Conservation (phyloP, 2,329 filamentous ascomycete genomes). For the Talaromyces sp. region DNA sequence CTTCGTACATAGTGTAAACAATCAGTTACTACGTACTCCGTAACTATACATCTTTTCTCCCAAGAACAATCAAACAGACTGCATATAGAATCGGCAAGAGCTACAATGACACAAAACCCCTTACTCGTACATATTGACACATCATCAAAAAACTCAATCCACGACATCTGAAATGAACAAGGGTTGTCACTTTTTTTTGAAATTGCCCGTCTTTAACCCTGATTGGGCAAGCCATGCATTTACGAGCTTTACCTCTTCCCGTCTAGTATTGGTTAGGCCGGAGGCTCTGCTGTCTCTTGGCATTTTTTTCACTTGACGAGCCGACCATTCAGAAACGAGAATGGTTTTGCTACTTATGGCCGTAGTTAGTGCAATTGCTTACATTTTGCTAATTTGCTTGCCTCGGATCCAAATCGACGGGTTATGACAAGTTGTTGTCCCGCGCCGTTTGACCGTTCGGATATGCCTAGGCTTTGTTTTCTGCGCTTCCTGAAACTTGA, state of each 20-base stretch:
- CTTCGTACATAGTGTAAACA: background rate
- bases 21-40: background rate
- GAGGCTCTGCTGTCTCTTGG: constrained; percentile 7
- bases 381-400: background rate
- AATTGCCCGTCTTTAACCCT: background rate
- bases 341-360: background rate
- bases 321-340: background rate
- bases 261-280: background rate
- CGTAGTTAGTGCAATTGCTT: background rate
- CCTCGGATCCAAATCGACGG: background rate
- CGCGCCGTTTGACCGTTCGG: background rate
- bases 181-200: background rate
- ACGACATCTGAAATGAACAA: background rate
- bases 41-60: background rate
- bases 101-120: background rate
- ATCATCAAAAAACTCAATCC: constrained; percentile 6
- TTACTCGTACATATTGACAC: background rate
- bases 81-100: background rate
- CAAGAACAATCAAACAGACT: background rate
- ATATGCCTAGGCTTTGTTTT: background rate
- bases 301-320: background rate
- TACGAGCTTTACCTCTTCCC: background rate
- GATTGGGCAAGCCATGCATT: background rate
- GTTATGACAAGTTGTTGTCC: background rate
- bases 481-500: background rate